phyloP scores from a whole-genome alignment of 2,329 filamentous ascomycete species.

The Scleromitrula shiraiana region DNA sequence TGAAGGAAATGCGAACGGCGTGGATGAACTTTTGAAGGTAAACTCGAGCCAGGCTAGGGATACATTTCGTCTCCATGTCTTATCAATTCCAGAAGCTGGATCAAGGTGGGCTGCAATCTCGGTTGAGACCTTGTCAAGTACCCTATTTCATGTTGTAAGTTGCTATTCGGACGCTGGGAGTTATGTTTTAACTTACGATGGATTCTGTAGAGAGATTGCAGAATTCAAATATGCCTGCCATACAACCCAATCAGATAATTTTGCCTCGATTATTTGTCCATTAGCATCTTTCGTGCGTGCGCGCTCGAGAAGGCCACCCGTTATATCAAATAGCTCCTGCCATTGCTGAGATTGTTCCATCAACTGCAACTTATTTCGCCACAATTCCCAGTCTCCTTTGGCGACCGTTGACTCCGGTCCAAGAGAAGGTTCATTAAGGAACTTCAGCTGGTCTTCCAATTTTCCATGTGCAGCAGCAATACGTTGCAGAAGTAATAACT shows the following conservation, averaged over 20 bases:
- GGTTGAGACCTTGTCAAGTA: slow-evolving; percentile 11
- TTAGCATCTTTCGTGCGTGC: slow-evolving; percentile 25
- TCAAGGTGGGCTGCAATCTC: slow-evolving; percentile 28
- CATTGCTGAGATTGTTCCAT: slow-evolving; percentile 22
- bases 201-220: slow-evolving; percentile 17
- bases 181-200: slow-evolving; percentile 19
- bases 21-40: slow-evolving; percentile 15
- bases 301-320: slow-evolving; percentile 21
- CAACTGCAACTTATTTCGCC: slow-evolving; percentile 25
- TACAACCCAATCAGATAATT: slow-evolving; percentile 29
- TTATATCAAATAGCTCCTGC: slow-evolving; percentile 24
- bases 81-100: slow-evolving; percentile 25
- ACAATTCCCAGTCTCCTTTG: slow-evolving; percentile 30
- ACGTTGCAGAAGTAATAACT: slow-evolving; percentile 27
- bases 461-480: slow-evolving; percentile 22
- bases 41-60: slow-evolving; percentile 25
- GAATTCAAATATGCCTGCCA: slow-evolving; percentile 28
- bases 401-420: slow-evolving; percentile 28
- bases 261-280: slow-evolving; percentile 23
- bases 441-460: slow-evolving; percentile 22
- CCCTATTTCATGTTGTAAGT: slow-evolving; percentile 1
- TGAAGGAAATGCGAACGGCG: slow-evolving; percentile 3
- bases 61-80: slow-evolving; percentile 30
- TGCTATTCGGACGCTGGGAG: background rate
- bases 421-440: slow-evolving; percentile 24